phyloP scores from a whole-genome alignment of 2,329 filamentous ascomycete genomes.

The Trichoderma sp. region DNA sequence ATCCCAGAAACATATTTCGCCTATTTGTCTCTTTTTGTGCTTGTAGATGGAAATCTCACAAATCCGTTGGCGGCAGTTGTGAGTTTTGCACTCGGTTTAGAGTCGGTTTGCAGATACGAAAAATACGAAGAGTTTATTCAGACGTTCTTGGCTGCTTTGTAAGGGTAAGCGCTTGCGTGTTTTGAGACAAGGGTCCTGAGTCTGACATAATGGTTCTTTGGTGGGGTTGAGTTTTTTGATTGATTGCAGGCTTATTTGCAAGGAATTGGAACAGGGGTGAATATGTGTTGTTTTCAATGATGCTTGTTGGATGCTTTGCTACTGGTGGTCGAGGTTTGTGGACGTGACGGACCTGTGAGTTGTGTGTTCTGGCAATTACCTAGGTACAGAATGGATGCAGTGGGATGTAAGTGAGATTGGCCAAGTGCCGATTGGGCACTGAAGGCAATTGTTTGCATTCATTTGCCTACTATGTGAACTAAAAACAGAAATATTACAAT shows the following conservation, averaged over 20 bases:
- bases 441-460: neutral
- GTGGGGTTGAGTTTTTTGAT: neutral
- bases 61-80: neutral
- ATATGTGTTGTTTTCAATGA: neutral
- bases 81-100: neutral
- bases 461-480: neutral
- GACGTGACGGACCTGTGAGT: neutral
- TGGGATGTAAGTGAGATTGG: neutral
- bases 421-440: neutral
- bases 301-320: neutral
- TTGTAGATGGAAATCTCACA: neutral
- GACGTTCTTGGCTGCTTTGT: neutral
- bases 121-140: slow-evolving; percentile 13
- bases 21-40: neutral
- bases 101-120: slow-evolving; percentile 1
- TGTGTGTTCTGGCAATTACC: neutral
- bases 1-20: neutral
- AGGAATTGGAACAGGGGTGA: neutral
- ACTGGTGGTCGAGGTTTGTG: neutral
- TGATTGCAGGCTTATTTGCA: neutral
- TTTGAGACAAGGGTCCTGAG: neutral
- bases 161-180: neutral
- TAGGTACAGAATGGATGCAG: neutral
- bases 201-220: neutral
- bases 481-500: neutral